phyloP scores from a whole-genome alignment of 441 rosid species.

The Melastoma candidum region DNA sequence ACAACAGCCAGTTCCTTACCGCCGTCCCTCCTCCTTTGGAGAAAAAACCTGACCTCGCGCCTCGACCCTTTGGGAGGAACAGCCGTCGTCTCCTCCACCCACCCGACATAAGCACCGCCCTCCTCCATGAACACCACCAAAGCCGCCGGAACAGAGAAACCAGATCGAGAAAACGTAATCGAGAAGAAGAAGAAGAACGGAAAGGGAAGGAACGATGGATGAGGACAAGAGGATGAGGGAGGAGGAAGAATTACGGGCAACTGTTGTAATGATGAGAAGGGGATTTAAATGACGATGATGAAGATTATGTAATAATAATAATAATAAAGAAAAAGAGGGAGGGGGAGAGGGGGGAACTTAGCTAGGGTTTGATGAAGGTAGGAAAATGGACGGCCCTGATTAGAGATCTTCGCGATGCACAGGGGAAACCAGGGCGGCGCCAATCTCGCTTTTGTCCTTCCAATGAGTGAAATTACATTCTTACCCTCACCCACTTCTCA shows the following conservation, averaged over 20 bases:
- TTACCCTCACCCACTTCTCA: no score
- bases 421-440: no score
- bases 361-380: constrained; percentile 38
- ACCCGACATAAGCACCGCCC: constrained; percentile 30
- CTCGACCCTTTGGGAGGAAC: constrained; percentile 33
- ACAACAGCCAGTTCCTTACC: constrained; percentile 53
- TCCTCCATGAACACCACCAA: constrained; percentile 3
- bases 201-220: no score
- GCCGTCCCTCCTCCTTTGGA: constrained; percentile 50
- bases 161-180: no score
- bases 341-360: background rate
- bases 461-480: no score
- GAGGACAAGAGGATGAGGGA: background rate
- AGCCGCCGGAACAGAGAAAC: no score
- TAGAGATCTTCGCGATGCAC: constrained; percentile 9
- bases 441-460: no score
- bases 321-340: no score
- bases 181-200: no score
- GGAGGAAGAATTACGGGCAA: background rate
- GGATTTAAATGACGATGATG: constrained; percentile 3
- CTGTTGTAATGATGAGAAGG: background rate
- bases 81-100: constrained; percentile 51
- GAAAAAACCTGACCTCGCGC: constrained; percentile 45
- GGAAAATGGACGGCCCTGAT: constrained; percentile 48
- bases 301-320: constrained; percentile 11